Base-by-base conservation (phyloP, 2,329 filamentous ascomycete species). In the Diplocarpon rosae region DNA sequence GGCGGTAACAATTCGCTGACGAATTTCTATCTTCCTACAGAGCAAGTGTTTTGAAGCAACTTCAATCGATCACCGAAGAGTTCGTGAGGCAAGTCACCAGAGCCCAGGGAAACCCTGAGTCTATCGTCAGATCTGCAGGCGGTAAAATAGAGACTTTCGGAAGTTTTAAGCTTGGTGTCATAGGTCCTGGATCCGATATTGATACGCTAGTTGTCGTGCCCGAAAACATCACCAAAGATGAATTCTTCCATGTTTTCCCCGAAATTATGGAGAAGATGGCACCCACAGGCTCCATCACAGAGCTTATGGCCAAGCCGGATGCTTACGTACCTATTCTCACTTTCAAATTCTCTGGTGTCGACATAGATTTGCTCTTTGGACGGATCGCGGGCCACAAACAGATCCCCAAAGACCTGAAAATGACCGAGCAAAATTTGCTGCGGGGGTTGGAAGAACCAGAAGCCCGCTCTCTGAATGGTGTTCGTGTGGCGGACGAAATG, bases 261-360 rank as follows among this genome's bases (percentile, higher is more conserved):
- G 70, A 76, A 15, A 68, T 93, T 38, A 76, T 98, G 39, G 69
- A 82, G 55, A 73, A 81, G 53, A 82, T 92, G 75, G 80, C 85
- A 1, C 78, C 83, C 8, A 69, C 78, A 31, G 84, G 80, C n/a
- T 74, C 88, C 47, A 86, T 96, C 56, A 83, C 84, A 48, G 86
- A 93, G 61, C 72, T 95, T 57, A 82, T 85, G 2, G 78, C 83
- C 0, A 92, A 98, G 31, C 82, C 82, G 38, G 90, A 94, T 59
- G 87, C 90, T 3, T 94, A 86, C 59, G 90, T 96, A 7, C 92
- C 92, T 38, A 94, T 98, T 62, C 96, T 98, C 69, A 96, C 95
- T 63, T 85, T 96, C 59, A 86, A 94, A 62, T 86, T 93, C 55
- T 79, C 75, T 41, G 85, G 82, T 39, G 93, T 98, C 62, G 92